phyloP scores from a whole-genome alignment of 2,329 filamentous ascomycete species.

The Diplodia mutila region DNA sequence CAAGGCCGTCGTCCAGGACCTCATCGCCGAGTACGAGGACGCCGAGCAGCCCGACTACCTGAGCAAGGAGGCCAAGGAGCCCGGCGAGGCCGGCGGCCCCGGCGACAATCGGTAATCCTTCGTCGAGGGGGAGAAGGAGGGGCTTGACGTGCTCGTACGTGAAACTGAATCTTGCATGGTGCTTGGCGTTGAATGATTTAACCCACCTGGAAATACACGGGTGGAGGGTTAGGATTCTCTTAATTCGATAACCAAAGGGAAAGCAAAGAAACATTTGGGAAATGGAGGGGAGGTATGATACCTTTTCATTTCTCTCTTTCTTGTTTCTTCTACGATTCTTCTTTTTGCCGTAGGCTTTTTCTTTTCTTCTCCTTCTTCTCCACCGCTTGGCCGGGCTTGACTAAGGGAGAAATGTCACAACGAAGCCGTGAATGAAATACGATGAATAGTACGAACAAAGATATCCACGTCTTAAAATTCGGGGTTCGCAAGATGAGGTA shows the following conservation, averaged over 20 bases:
- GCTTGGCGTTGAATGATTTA: slow-evolving; percentile 5
- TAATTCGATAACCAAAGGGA: neutral
- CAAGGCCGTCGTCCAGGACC: slow-evolving; percentile 83
- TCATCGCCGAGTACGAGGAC: slow-evolving; percentile 94
- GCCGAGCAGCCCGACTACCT: slow-evolving; percentile 91
- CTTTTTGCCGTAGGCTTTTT: neutral
- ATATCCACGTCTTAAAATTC: neutral
- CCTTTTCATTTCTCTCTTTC: neutral
- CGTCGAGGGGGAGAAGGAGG: neutral
- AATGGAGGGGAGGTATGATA: neutral
- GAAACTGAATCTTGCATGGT: slow-evolving; percentile 4
- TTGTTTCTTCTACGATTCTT: neutral
- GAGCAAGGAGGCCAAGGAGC: slow-evolving; percentile 63
- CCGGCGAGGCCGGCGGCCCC: neutral
- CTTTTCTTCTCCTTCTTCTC: neutral
- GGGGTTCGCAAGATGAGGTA: no score
- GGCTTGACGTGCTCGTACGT: neutral
- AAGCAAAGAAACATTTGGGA: neutral
- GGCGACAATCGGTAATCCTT: neutral
- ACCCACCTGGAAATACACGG: neutral
- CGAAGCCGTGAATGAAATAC: neutral
- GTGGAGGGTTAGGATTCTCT: neutral
- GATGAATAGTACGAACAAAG: neutral
- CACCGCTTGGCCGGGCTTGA: neutral
- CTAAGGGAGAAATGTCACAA: neutral